A percentile compares a stretch with the other conserved stretches of the same genome.
phyloP scores from a whole-genome alignment of 169 alveolate species.

The Plasmodium gallinaceum region DNA sequence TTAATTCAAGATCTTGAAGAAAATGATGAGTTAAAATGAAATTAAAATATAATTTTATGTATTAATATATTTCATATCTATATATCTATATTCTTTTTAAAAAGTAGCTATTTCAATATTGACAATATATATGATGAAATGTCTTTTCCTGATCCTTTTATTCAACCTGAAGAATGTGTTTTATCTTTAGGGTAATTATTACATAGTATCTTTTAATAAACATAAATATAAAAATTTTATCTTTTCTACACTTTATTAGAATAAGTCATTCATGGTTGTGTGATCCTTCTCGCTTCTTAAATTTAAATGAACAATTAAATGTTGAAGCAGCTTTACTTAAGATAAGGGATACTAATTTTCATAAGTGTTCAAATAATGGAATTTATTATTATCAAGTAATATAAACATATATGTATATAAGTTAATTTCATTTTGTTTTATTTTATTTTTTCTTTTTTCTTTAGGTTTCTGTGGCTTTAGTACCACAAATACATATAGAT shows the following conservation, averaged over 20 bases:
- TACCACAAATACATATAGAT: conserved; percentile 30
- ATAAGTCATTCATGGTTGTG: conserved; percentile 76
- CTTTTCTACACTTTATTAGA: conserved; percentile 5
- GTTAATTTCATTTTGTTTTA: not conserved
- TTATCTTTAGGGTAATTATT: conserved; percentile 55
- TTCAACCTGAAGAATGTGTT: conserved; percentile 69
- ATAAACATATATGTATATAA: not conserved
- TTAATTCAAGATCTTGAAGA: conserved; percentile 55
- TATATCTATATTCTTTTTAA: not conserved
- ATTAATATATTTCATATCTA: not conserved
- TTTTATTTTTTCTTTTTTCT: not conserved
- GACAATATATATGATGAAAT: conserved; percentile 46
- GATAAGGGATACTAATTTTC: conserved; percentile 69
- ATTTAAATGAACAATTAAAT: conserved; percentile 44
- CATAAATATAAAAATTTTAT: conserved; percentile 1
- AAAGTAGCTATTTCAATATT: conserved; percentile 8
- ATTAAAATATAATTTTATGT: conserved; percentile 2
- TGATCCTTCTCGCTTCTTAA: conserved; percentile 49
- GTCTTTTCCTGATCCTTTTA: conserved; percentile 66
- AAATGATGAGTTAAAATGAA: conserved; percentile 53
- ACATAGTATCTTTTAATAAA: not conserved
- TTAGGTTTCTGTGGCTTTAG: conserved; percentile 69
- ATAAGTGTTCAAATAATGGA: conserved; percentile 39
- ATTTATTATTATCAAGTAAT: conserved; percentile 57
- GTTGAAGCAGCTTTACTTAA: conserved; percentile 59